These are phyloP conservation scores for Rhodosporidiobolus sp. DNA, from an alignment of 768 basidiomycete genomes.

Conservation along the genomic window DNA sequence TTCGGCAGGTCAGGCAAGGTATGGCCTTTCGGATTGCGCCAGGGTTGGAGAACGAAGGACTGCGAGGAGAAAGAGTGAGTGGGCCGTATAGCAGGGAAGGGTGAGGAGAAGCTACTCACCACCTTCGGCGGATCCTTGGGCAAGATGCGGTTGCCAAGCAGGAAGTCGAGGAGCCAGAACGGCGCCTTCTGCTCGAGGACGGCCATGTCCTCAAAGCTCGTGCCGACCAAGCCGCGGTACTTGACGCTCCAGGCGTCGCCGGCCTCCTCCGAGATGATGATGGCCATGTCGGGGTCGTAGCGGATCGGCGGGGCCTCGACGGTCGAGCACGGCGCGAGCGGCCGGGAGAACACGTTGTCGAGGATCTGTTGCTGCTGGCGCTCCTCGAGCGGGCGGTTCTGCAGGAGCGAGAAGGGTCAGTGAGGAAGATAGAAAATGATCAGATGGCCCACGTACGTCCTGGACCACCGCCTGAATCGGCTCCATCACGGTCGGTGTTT, in stretches of 20 bases:
- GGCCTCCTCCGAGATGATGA: slow-evolving; percentile 77
- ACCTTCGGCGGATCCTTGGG: slow-evolving; percentile 64
- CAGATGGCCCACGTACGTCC: slow-evolving; percentile 31
- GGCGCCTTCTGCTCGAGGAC: slow-evolving; percentile 75
- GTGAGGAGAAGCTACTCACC: slow-evolving; percentile 44
- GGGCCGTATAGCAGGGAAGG: too few species aligned
- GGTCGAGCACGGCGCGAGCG: slow-evolving; percentile 62
- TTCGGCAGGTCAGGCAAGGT: slow-evolving; percentile 74
- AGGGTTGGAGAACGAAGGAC: slow-evolving; percentile 80
- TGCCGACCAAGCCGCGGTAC: slow-evolving; percentile 68
- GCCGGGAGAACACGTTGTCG: slow-evolving; percentile 48
- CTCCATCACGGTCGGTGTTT: neutral
- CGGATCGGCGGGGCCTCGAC: slow-evolving; percentile 67
- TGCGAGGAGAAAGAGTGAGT: neutral
- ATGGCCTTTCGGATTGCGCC: slow-evolving; percentile 61
- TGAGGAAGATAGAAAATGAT: neutral
- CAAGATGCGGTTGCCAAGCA: slow-evolving; percentile 61
- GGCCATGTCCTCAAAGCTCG: slow-evolving; percentile 57
- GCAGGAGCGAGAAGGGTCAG: neutral
- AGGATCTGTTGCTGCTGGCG: slow-evolving; percentile 48
- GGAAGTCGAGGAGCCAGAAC: slow-evolving; percentile 81
- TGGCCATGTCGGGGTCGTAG: slow-evolving; percentile 60
- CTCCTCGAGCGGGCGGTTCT: slow-evolving; percentile 40
- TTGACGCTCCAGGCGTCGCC: slow-evolving; percentile 66
- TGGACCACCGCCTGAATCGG: neutral